A percentile compares a stretch with the other conserved stretches of the same genome.
These are phyloP conservation scores for Pichia kluyveri DNA, from an alignment of 805 yeast species.

Conservation along the genomic window DNA sequence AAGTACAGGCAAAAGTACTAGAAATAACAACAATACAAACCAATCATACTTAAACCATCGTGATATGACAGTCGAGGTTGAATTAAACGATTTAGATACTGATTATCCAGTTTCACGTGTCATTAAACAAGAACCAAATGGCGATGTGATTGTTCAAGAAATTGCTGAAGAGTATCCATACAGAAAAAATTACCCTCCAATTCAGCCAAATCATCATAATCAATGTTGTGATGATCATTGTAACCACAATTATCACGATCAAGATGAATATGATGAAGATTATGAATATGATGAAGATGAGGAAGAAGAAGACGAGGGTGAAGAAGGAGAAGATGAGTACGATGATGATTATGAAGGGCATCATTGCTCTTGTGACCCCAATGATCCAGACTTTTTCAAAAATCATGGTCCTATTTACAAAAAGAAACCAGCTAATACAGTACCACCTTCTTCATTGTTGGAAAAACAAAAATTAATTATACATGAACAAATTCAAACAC, in stretches of 20 bases:
- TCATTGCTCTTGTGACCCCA: constrained; percentile 9
- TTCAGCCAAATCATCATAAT: not conserved
- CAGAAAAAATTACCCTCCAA: not conserved
- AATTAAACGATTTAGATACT: constrained; percentile 44
- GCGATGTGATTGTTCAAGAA: constrained; percentile 67
- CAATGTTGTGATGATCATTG: not conserved
- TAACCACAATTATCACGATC: constrained; percentile 1
- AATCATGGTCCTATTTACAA: not conserved
- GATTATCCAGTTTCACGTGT: constrained; percentile 70
- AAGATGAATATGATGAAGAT: constrained; percentile 6
- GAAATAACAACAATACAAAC: not conserved
- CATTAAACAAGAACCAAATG: constrained; percentile 57
- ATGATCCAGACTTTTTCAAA: constrained; percentile 3
- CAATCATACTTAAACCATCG: constrained; percentile 2
- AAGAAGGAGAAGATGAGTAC: constrained; percentile 4
- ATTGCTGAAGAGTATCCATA: constrained; percentile 15
- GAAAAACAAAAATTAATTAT: constrained; percentile 16
- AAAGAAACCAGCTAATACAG: not conserved
- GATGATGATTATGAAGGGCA: not conserved
- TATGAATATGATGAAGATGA: not conserved
- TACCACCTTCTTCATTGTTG: constrained; percentile 2
- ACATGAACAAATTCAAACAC: constrained; percentile 13
- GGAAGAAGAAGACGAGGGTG: not conserved
- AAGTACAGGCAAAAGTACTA: not conserved
- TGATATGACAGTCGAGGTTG: constrained; percentile 28